These are phyloP conservation scores for Angomonas deanei DNA, from an alignment of 208 protist genomes.

Conservation along the genomic window DNA sequence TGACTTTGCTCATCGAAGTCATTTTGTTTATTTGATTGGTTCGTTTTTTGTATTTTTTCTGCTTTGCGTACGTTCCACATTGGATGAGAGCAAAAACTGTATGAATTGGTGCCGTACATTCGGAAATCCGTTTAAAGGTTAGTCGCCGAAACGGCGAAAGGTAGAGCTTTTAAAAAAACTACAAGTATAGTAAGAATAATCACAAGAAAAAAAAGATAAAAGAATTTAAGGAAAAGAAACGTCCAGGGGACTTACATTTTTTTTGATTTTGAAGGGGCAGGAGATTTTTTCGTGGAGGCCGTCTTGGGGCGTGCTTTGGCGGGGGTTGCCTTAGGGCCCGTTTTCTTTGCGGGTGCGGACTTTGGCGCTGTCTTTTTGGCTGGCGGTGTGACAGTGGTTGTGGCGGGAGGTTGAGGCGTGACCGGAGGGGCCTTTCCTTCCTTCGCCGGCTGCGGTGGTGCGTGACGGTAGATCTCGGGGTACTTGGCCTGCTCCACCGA, in stretches of 20 bases:
- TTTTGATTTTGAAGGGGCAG: too few species aligned
- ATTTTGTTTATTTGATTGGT: background rate
- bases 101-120: too few species aligned
- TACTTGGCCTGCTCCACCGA: background rate
- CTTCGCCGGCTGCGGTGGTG: background rate
- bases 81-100: background rate
- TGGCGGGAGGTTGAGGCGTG: background rate
- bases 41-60: background rate
- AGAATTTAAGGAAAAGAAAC: too few species aligned
- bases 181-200: background rate
- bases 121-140: too few species aligned
- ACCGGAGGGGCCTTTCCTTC: background rate
- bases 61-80: background rate
- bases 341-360: background rate
- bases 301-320: too few species aligned
- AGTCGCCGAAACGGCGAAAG: background rate
- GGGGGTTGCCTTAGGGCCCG: too few species aligned
- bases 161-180: background rate
- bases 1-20: background rate
- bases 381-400: background rate
- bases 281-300: too few species aligned
- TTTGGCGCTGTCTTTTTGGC: background rate
- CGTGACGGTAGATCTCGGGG: background rate
- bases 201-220: constrained; percentile 1
- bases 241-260: too few species aligned